Evolutionary conservation across 768 basidiomycete genomes (phyloP), one percentile per base, ranked within the genome.

Genomic region (Amanita subjunquillea): DNA sequence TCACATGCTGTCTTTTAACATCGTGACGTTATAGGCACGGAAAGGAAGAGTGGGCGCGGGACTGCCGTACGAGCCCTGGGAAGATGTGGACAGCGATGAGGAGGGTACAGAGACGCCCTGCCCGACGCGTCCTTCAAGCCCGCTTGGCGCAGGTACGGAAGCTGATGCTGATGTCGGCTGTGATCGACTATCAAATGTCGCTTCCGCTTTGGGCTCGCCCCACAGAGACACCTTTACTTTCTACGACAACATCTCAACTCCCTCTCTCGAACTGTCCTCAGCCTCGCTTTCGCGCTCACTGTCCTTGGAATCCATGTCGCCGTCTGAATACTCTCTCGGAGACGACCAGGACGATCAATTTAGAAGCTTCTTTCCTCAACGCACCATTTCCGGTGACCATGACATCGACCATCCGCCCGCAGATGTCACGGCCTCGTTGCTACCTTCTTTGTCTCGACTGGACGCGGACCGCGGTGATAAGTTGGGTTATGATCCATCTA

Each of bases 51-150:
- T 78, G 5, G 78, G 78, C 39, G 78, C 77, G 1, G 60, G 68
- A 0, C 66, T 80, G 6, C 78, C 78, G 0, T 72, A 69, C 54
- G 78, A 80, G 59, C 78, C 78, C 41, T 80, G 78, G 78, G 72
- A 78, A 54, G 65, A 66, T 44, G 53, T 64, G n/a, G 60, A 64
- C 27, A 44, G 50, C 22, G 53, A 44, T 12, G 23, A 45, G 54
- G 25, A 43, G 23, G 43, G 43, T 5, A 32, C 32, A 4, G 27
- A 32, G 13, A 51, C 40, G 29, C 40, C 41, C 15, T 51, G 40
- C 27, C 15, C 39, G 15, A 43, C 39, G 10, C 50, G 39, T 34
- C 50, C 50, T n/a, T 10, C 50, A 3, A 50, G 48, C 25, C 48
- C 48, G 4, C 27, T 38, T 4, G 38, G 22, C 20, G 23, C n/a